These are phyloP conservation scores for Paecilomyces fulvus DNA, from an alignment of 2,329 filamentous ascomycete species.

Conservation along the genomic window DNA sequence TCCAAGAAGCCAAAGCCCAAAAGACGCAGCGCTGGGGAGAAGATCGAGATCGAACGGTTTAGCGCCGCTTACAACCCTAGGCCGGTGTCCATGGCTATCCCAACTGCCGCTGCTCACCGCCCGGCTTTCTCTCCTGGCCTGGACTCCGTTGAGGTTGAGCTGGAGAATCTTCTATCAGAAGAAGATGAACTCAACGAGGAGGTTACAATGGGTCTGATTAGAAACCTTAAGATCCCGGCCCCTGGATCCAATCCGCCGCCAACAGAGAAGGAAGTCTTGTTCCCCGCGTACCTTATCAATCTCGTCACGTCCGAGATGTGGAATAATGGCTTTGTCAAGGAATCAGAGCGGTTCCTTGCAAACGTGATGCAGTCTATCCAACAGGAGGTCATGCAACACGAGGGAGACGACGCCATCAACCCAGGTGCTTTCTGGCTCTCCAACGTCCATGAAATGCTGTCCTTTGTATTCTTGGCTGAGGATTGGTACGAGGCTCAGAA, in stretches of 20 bases:
- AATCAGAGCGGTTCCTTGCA: conserved; percentile 95
- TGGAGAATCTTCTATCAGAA: conserved; percentile 87
- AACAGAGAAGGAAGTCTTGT: conserved; percentile 96
- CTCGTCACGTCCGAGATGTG: conserved; percentile 99
- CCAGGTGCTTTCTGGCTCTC: conserved; percentile 97
- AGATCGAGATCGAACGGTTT: conserved; percentile 78
- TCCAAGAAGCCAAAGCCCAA: conserved; percentile 87
- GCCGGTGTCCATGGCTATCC: conserved; percentile 90
- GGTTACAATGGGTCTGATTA: conserved; percentile 90
- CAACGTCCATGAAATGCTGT: conserved; percentile 99
- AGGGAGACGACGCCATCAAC: conserved; percentile 94
- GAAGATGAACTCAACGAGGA: conserved; percentile 96
- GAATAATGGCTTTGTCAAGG: conserved; percentile 99
- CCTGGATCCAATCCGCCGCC: conserved; percentile 80
- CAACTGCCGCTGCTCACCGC: conserved; percentile 44
- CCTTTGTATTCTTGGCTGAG: conserved; percentile 96
- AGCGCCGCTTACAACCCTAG: conserved; percentile 88
- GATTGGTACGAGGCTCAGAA: conserved; percentile 99
- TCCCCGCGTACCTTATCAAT: conserved; percentile 98
- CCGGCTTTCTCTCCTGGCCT: conserved; percentile 67
- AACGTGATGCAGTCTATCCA: conserved; percentile 99
- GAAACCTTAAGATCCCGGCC: conserved; percentile 90
- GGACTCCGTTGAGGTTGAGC: conserved; percentile 89
- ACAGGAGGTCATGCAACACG: conserved; percentile 98
- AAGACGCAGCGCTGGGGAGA: conserved; percentile 79